Base-by-base conservation (phyloP, 1,284 basidiomycete genomes). In the Puccinia novopanici region DNA sequence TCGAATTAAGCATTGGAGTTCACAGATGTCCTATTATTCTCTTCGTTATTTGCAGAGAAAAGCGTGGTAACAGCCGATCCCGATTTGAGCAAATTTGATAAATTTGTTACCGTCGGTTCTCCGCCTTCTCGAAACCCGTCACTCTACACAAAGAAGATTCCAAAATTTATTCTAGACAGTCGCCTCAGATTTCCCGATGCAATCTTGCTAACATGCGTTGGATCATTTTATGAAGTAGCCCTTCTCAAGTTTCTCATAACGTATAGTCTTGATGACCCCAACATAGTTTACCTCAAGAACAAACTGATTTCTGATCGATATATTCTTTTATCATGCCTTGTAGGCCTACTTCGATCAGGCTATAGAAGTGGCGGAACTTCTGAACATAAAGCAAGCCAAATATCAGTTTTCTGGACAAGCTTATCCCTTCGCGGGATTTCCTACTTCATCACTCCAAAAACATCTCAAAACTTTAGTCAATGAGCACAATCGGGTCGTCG, bases 321-420 rank as follows among this genome's bases (percentile, higher is more conserved):
- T 24, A 34, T 27, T 59, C 24, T 22, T 24, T 45, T 34, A 12
- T 8, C 15, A 27, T 22, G 12, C 22, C n/a, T 6, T 42, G 0
- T 82, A 96, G 94, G 95, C 94, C 0, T 97, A 98, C 85, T 97
- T 95, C 84, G 91, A 93, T 63, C 95, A 95, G 88, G 94, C 95
- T 2, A 87, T 88, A 27, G 90, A 92, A 81, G 90, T 98, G 13
- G 89, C 94, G 2, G 88, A 88, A 24, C 87, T 95, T 6, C 89
- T 97, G 19, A 90, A 90, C 83, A 94, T 95, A 86, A 94, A 94
- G 83, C 87, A 94, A 19, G 91, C 93, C 0, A 89, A 89, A 68
- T 89, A 91, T 79, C 88, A 89, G 82, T 93, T 91, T 91, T 89
- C 82, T 42, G 77, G 73, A 48, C 77, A 90, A 79, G n/a, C 59